These are phyloP conservation scores for Lactarius pseudohatsudake DNA, from an alignment of 768 basidiomycete genomes.

Conservation along the genomic window DNA sequence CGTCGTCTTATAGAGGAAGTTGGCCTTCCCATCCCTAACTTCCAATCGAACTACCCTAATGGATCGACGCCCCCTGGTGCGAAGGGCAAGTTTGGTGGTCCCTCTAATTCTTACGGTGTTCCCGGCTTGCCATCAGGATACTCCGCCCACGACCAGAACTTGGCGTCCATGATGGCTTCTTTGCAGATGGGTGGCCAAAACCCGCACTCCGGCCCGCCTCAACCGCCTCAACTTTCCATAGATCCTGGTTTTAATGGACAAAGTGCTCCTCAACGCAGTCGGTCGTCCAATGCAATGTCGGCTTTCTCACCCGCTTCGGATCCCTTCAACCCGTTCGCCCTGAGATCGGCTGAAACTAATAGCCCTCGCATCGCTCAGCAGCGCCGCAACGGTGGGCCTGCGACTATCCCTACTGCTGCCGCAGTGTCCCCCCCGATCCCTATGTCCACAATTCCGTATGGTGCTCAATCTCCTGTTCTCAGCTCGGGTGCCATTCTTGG, in stretches of 20 bases:
- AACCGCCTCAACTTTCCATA: slow-evolving; percentile 69
- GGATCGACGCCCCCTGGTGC: slow-evolving; percentile 59
- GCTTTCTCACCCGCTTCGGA: slow-evolving; percentile 54
- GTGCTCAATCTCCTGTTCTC: slow-evolving; percentile 60
- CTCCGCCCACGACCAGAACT: slow-evolving; percentile 77
- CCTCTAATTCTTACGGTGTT: slow-evolving; percentile 59
- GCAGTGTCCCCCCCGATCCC: slow-evolving; percentile 28
- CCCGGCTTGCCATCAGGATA: slow-evolving; percentile 79
- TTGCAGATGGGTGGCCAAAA: slow-evolving; percentile 89
- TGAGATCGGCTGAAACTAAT: slow-evolving; percentile 49
- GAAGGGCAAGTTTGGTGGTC: slow-evolving; percentile 53
- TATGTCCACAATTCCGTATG: slow-evolving; percentile 47
- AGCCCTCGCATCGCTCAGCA: slow-evolving; percentile 47
- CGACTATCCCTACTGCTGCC: slow-evolving; percentile 36
- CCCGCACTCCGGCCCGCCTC: slow-evolving; percentile 73
- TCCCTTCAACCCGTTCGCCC: slow-evolving; percentile 57
- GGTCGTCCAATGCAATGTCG: slow-evolving; percentile 41
- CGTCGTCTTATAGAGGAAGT: slow-evolving; percentile 93
- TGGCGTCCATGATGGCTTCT: slow-evolving; percentile 92
- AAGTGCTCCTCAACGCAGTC: slow-evolving; percentile 27
- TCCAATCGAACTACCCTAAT: slow-evolving; percentile 72
- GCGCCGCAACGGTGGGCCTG: slow-evolving; percentile 47
- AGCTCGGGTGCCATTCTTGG: slow-evolving; percentile 57
- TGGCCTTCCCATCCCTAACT: slow-evolving; percentile 85
- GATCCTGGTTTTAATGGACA: slow-evolving; percentile 58